phyloP scores from a whole-genome alignment of 352 stramenopile species.

The Thalassiosira hispida region DNA sequence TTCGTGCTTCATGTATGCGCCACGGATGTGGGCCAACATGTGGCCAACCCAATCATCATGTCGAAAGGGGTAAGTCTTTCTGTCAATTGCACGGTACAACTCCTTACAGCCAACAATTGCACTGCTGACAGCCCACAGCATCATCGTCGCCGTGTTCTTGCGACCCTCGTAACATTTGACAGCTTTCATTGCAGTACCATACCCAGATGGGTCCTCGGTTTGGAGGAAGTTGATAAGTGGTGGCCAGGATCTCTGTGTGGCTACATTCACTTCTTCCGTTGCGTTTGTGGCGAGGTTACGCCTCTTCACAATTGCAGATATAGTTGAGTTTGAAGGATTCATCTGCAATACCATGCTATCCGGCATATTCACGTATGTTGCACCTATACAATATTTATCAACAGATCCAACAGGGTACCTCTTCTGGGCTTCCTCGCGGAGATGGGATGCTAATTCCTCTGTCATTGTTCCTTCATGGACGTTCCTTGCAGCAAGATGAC shows the following conservation, averaged over 20 bases:
- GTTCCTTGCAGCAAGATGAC: neutral
- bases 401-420: constrained; percentile 3
- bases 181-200: constrained; percentile 18
- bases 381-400: constrained; percentile 1
- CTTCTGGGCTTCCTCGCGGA: neutral
- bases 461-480: neutral
- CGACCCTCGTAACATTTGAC: constrained; percentile 6
- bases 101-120: constrained; percentile 24
- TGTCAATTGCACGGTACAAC: constrained; percentile 20
- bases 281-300: neutral
- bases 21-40: constrained; percentile 33
- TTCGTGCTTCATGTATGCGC: constrained; percentile 23
- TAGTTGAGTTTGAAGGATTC: neutral
- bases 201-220: constrained; percentile 20
- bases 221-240: constrained; percentile 23
- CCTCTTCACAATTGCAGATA: constrained; percentile 9
- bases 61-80: constrained; percentile 5
- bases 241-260: constrained; percentile 4
- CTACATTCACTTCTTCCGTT: neutral
- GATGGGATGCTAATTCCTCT: neutral
- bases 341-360: constrained; percentile 24
- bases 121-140: constrained; percentile 32
- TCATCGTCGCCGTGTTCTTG: constrained; percentile 20
- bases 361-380: constrained; percentile 15
- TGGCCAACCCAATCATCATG: constrained; percentile 25